Evolutionary conservation across 768 basidiomycete species (phyloP).

Genomic region (Xerocomellus dryophilus): DNA sequence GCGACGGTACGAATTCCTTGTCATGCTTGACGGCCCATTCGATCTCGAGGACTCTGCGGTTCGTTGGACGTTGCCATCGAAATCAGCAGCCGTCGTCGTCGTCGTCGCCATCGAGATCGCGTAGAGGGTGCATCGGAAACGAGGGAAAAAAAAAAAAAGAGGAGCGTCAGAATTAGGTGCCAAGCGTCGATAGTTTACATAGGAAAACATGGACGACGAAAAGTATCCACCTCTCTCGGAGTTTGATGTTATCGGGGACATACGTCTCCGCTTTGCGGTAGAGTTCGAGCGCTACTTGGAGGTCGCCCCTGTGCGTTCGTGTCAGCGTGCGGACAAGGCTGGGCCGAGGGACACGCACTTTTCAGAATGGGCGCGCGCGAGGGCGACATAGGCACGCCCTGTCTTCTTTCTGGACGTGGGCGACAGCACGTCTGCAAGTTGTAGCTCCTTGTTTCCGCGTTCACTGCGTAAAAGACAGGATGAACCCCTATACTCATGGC

Average conservation of each 20-base stretch:
- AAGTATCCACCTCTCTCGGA: conserved; percentile 85
- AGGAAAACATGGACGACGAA: conserved; percentile 65
- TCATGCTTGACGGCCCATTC: conserved; percentile 72
- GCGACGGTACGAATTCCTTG: conserved; percentile 56
- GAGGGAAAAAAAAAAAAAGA: conserved; percentile 29
- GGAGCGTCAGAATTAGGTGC: conserved; percentile 41
- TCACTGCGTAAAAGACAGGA: conserved; percentile 41
- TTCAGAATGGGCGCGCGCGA: conserved; percentile 77
- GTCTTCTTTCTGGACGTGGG: conserved; percentile 78
- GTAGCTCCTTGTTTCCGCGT: conserved; percentile 56
- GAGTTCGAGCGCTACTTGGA: conserved; percentile 75
- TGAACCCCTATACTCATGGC: conserved; percentile 16
- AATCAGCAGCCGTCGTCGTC: background rate
- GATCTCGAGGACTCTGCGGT: conserved; percentile 76
- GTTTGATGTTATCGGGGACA: conserved; percentile 82
- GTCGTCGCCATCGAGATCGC: too few relatives aligned
- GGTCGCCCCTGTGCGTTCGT: conserved; percentile 54
- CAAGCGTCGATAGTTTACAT: conserved; percentile 45
- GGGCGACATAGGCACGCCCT: conserved; percentile 78
- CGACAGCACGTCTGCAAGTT: conserved; percentile 61
- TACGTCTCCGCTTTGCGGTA: conserved; percentile 80
- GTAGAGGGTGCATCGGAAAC: too few relatives aligned
- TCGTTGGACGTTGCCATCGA: conserved; percentile 2
- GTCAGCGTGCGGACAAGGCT: background rate
- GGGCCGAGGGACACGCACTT: conserved; percentile 48